Conservation (phyloP, 495 filamentous ascomycete genomes). For the Daldinia bambusicola region DNA sequence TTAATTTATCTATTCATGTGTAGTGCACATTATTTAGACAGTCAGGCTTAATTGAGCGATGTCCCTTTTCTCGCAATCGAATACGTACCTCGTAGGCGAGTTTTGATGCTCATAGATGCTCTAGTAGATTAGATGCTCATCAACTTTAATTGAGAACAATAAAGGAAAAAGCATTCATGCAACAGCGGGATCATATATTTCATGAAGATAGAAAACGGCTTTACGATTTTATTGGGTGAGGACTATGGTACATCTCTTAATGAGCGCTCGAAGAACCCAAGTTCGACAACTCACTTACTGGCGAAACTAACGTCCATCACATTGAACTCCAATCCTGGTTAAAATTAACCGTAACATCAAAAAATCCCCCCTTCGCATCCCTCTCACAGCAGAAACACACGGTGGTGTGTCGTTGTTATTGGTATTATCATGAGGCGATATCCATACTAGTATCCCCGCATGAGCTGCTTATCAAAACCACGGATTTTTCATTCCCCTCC, state of each 20-base stretch:
- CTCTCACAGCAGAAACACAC: not conserved
- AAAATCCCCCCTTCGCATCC: not conserved
- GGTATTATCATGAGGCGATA: not conserved
- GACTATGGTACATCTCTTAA: conserved; percentile 32
- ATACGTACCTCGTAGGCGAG: not conserved
- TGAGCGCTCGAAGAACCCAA: conserved; percentile 21
- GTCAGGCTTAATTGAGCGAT: too few species aligned
- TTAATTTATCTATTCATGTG: too few species aligned
- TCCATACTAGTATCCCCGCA: not conserved
- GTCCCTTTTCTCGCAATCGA: not conserved
- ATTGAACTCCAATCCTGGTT: conserved; percentile 20
- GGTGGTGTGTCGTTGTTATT: not conserved
- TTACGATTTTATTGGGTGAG: conserved; percentile 31
- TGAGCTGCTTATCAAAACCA: conserved; percentile 3
- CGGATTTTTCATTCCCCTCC: conserved; percentile 24
- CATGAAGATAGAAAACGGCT: not conserved
- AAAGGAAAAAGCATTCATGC: too few species aligned
- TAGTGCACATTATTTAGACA: too few species aligned
- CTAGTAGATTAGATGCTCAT: not conserved
- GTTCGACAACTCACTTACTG: conserved; percentile 12
- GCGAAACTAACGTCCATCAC: conserved; percentile 19
- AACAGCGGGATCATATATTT: not conserved
- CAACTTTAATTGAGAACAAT: too few species aligned
- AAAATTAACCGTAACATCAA: not conserved
- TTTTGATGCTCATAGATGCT: not conserved